Conservation (phyloP, 2,329 filamentous ascomycete genomes). For the Sarocladium oryzae region DNA sequence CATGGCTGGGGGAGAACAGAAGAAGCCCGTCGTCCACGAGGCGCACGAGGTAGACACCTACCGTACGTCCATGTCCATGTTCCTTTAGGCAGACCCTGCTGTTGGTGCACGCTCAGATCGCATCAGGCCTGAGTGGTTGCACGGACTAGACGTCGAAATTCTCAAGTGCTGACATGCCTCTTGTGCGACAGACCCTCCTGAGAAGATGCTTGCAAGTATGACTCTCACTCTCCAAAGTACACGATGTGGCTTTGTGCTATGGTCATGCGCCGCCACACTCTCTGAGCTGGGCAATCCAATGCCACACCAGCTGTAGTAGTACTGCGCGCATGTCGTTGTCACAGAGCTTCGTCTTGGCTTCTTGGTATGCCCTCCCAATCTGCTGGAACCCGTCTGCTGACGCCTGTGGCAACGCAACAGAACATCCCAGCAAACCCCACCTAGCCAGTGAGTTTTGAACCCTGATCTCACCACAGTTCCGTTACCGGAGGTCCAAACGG, state of each 20-base stretch:
- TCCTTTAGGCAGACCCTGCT: not conserved
- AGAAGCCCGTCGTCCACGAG: conserved; percentile 60
- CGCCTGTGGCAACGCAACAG: conserved; percentile 29
- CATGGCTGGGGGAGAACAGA: conserved; percentile 35
- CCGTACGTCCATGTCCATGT: conserved; percentile 40
- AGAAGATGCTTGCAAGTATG: conserved; percentile 64
- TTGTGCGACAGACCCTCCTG: conserved; percentile 46
- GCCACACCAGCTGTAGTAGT: conserved; percentile 9
- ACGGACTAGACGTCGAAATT: no score
- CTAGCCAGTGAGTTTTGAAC: conserved; percentile 46
- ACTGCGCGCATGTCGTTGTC: not conserved
- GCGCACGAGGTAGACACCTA: conserved; percentile 72
- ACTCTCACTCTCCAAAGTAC: not conserved
- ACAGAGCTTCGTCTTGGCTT: not conserved
- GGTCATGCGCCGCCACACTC: not conserved
- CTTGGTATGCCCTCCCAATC: not conserved
- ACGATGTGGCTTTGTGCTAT: not conserved
- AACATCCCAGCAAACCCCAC: conserved; percentile 66
- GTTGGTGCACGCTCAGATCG: not conserved
- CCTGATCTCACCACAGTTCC: not conserved
- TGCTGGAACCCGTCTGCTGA: not conserved
- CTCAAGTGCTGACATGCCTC: conserved; percentile 15
- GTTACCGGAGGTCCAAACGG: conserved; percentile 6
- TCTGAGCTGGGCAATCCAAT: conserved; percentile 2
- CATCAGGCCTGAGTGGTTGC: no score